phyloP scores from a whole-genome alignment of 208 protist species.

The Strigomonas galati region DNA sequence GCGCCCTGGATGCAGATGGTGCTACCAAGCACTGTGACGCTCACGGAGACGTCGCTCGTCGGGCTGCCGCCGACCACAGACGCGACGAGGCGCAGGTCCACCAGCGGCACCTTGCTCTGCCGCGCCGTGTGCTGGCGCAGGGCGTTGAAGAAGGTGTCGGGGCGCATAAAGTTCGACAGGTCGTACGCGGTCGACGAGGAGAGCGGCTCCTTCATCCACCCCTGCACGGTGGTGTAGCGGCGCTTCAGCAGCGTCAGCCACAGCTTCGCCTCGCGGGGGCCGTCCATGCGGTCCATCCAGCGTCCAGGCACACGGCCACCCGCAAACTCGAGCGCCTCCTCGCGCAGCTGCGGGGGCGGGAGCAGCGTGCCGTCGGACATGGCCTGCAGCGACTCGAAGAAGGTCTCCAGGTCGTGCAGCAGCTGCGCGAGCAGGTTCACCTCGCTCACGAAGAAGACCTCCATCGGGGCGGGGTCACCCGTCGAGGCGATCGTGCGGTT shows the following conservation, averaged over 20 bases:
- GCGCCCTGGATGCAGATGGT: slow-evolving; percentile 81
- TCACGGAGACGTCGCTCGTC: slow-evolving; percentile 21
- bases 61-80: slow-evolving; percentile 17
- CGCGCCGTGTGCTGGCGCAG: slow-evolving; percentile 93
- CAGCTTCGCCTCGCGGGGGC: slow-evolving; percentile 64
- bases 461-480: slow-evolving; percentile 69
- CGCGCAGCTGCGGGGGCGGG: slow-evolving; percentile 57
- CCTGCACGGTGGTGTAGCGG: slow-evolving; percentile 53
- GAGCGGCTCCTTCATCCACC: slow-evolving; percentile 31
- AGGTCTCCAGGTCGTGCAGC: slow-evolving; percentile 54
- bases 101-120: slow-evolving; percentile 53
- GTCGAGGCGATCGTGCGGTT: slow-evolving; percentile 17
- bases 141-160: slow-evolving; percentile 94
- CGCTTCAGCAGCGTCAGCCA: slow-evolving; percentile 80
- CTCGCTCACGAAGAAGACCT: slow-evolving; percentile 92
- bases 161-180: slow-evolving; percentile 87
- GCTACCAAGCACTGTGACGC: slow-evolving; percentile 46
- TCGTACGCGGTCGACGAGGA: slow-evolving; percentile 61
- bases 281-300: slow-evolving; percentile 89
- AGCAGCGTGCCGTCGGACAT: slow-evolving; percentile 87
- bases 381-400: slow-evolving; percentile 54
- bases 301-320: slow-evolving; percentile 67
- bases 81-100: slow-evolving; percentile 73
- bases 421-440: slow-evolving; percentile 55
- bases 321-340: slow-evolving; percentile 78